Evolutionary conservation across 306 rosid species (phyloP), one percentile per base, ranked within the genome.

Genomic region (Lathyrus tuberosus): DNA sequence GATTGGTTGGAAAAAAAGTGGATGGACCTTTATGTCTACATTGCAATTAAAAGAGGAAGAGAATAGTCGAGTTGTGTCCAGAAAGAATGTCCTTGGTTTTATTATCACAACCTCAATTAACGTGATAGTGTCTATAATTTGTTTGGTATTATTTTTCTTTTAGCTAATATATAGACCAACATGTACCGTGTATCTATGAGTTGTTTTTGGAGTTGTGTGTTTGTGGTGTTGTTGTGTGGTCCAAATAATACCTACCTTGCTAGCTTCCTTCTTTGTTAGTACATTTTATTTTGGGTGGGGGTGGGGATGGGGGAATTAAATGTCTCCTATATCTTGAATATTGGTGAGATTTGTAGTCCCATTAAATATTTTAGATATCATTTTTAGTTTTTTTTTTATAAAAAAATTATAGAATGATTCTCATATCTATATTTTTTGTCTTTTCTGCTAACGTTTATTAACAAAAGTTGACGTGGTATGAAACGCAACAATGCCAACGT

Each of bases 161-260:
- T 69, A 51, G 65, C 52, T 69, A 52, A 60, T 64, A 41, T 30
- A 57, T 57, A 22, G 62, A 77, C 83, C 30, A 76, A 83, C 86
- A 76, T 81, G 62, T 59, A 31, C 62, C 58, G n/a, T 72, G 37
- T 53, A 7, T 46, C 13, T 67, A 38, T 81, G 84, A 81, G 77
- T 79, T 78, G 77, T 62, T 74, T 67, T 56, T 68, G 59, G 71
- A 31, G 54, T 64, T 42, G 48, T 76, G 41, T 69, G 31, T 4
- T 40, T 67, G 72, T 56, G 46, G 57, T 74, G 71, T 62, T 54
- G 62, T 70, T 76, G 47, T 44, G 77, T 61, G 69, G 79, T 58
- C 76, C 79, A 51, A 63, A 52, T 61, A 67, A 48, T 35, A 49
- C 15, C 47, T 37, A 5, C 20, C 17, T 51, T 61, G 67, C 17